These are phyloP conservation scores for Croton laevigatus DNA, from an alignment of 441 rosid species.

Conservation along the genomic window DNA sequence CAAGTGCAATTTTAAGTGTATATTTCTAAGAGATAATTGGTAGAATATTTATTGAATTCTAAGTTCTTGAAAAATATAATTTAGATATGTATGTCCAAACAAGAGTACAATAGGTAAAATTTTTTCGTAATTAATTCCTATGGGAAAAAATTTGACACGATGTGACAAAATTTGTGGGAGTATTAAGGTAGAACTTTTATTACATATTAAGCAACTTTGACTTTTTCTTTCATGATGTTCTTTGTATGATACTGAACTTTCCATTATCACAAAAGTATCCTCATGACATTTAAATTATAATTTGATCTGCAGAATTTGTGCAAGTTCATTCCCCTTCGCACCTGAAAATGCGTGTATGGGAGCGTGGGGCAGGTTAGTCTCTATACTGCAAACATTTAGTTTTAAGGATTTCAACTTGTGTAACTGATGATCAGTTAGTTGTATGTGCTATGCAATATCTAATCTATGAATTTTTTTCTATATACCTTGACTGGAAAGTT, in stretches of 20 bases:
- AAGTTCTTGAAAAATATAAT: too few species aligned
- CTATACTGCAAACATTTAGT: neutral
- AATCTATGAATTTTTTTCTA: neutral
- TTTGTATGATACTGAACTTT: neutral
- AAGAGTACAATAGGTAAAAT: too few species aligned
- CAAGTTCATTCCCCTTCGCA: constrained; percentile 73
- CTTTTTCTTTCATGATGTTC: neutral
- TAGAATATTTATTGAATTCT: too few species aligned
- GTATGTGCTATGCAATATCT: neutral
- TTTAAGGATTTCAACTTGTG: neutral
- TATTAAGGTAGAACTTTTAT: neutral
- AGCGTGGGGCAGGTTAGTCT: constrained; percentile 88
- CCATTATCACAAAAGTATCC: neutral
- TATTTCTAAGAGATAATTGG: too few species aligned
- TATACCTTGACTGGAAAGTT: constrained; percentile 5
- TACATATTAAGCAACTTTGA: neutral
- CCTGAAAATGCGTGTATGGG: constrained; percentile 98
- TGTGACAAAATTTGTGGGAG: too few species aligned
- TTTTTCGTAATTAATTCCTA: too few species aligned
- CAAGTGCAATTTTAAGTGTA: too few species aligned
- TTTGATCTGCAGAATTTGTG: constrained; percentile 68
- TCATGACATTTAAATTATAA: constrained; percentile 2
- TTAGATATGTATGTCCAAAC: too few species aligned
- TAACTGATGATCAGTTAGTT: neutral
- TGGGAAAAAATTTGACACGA: too few species aligned